Evolutionary conservation across 2,329 filamentous ascomycete genomes (phyloP), one percentile per base, ranked within the genome.

Genomic region (Exophiala oligosperma): DNA sequence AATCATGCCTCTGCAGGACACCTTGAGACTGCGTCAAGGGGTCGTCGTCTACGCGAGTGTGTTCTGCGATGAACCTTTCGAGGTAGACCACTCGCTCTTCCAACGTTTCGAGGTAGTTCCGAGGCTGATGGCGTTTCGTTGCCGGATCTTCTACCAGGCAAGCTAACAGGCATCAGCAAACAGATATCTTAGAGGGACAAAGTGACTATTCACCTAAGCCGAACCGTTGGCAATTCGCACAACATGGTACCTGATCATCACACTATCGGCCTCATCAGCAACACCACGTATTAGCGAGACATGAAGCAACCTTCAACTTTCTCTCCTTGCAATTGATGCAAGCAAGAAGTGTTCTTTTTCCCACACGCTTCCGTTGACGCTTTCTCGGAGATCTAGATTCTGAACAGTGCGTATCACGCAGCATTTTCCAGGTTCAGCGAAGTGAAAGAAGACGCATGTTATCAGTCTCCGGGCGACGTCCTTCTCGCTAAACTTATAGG

Each of bases 91-190:
- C 56, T 0, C 69, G 66, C 37, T 64, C 47, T 37, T 73, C 71
- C 14, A 72, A 49, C 0, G 59, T 61, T 47, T 71, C 64, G 2
- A 72, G 17, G 29, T 73, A 72, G 52, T 71, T 71, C 2, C 70
- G 64, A n/a, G 71, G 70, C 11, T 54, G 64, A 4, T 66, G 64
- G 29, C 54, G 59, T 38, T 65, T 69, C 0, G 68, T 70, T 3
- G 54, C 43, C 0, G 69, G 69, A 54, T 72, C 69, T 52, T 71
- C 68, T 1, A 54, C 50, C 43, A 59, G 43, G 35, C 56, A 59
- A 11, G 24, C 56, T 59, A 44, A 14, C 21, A 21, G 21, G 23
- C 14, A 26, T 49, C 21, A 49, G 46, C 46, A 32, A 21, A n/a
- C 26, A 14, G n/a, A 17, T 41, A 23, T 23, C 21, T 26, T 5